These are phyloP conservation scores for Phaffomyces opuntiae DNA, from an alignment of 805 yeast species.

Conservation along the genomic window DNA sequence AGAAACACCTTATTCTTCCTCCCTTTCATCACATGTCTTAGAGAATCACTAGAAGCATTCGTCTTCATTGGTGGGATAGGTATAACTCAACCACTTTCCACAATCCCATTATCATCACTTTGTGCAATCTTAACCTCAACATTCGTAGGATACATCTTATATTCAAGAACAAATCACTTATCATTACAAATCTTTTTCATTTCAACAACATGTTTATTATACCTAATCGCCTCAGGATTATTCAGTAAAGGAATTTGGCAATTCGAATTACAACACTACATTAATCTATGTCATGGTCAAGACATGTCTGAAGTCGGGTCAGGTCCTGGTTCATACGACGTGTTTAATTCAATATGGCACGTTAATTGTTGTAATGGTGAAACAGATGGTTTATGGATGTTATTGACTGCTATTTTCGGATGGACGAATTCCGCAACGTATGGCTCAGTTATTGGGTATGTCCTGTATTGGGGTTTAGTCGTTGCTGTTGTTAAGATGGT, in stretches of 20 bases:
- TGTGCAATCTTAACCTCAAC: conserved; percentile 55
- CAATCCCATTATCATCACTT: conserved; percentile 58
- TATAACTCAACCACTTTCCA: conserved; percentile 57
- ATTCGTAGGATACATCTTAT: conserved; percentile 58
- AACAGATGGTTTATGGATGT: conserved; percentile 83
- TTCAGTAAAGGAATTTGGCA: conserved; percentile 89
- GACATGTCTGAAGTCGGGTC: conserved; percentile 86
- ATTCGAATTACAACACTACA: conserved; percentile 71
- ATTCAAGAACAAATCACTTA: conserved; percentile 71
- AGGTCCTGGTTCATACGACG: conserved; percentile 91
- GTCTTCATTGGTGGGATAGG: conserved; percentile 89
- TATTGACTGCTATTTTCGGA: conserved; percentile 80
- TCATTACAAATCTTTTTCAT: conserved; percentile 71
- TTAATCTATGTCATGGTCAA: conserved; percentile 66
- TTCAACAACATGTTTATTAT: conserved; percentile 70
- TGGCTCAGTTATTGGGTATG: conserved; percentile 74
- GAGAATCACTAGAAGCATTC: conserved; percentile 90
- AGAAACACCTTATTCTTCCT: conserved; percentile 66
- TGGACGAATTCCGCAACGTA: conserved; percentile 95
- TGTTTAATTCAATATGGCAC: conserved; percentile 79
- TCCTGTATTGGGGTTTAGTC: conserved; percentile 56
- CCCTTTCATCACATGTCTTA: conserved; percentile 78
- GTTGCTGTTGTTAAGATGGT: conserved; percentile 39
- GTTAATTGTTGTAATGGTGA: conserved; percentile 92
- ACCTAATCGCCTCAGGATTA: conserved; percentile 81